Conservation (phyloP, 208 protist genomes). For the Trypanosoma boissoni region DNA sequence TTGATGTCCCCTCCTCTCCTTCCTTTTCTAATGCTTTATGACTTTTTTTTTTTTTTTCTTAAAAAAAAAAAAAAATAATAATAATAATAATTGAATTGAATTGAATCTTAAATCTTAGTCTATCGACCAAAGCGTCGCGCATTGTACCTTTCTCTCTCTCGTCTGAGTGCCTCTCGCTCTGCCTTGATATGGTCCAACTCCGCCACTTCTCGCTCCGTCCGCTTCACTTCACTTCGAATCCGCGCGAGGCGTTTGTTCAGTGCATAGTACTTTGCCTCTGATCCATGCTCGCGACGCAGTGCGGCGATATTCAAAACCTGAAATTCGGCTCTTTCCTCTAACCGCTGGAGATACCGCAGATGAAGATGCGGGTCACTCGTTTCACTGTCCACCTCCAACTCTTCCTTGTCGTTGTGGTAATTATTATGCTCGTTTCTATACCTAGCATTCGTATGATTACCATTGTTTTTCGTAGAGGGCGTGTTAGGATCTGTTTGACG, state of each 20-base stretch:
- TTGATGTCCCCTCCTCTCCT: too few species aligned
- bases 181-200: slow-evolving; percentile 17
- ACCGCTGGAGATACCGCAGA: slow-evolving; percentile 2
- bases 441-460: slow-evolving; percentile 7
- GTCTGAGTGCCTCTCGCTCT: slow-evolving; percentile 4
- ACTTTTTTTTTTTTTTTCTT: too few species aligned
- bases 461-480: background rate
- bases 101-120: background rate
- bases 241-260: slow-evolving; percentile 21
- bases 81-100: background rate
- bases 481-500: background rate
- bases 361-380: slow-evolving; percentile 5
- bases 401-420: background rate
- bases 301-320: background rate
- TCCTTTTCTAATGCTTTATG: too few species aligned
- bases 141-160: slow-evolving; percentile 3
- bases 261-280: slow-evolving; percentile 26
- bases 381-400: background rate
- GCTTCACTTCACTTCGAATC: slow-evolving; percentile 14
- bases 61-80: slow-evolving; percentile 17
- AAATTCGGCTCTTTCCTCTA: slow-evolving; percentile 8
- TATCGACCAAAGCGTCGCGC: background rate
- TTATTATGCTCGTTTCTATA: background rate
- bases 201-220: slow-evolving; percentile 19
- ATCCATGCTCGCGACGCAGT: slow-evolving; percentile 15